Evolutionary conservation across 768 basidiomycete species (phyloP).

Genomic region (Calocera cornea): DNA sequence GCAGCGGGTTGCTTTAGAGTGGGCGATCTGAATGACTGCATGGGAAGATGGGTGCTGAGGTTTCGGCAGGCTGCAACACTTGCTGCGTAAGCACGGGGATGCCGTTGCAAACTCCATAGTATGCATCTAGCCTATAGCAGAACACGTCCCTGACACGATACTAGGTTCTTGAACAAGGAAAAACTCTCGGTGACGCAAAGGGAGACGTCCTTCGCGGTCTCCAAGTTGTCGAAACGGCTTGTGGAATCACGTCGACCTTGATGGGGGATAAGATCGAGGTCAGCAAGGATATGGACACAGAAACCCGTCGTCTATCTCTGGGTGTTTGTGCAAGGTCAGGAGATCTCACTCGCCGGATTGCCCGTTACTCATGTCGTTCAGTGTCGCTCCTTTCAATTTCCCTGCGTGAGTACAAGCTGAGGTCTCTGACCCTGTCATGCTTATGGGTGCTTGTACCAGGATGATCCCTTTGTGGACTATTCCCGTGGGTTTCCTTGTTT

Average conservation of each 20-base stretch:
- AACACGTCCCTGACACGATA: conserved; percentile 12
- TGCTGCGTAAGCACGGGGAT: conserved; percentile 74
- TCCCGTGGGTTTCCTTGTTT: conserved; percentile 19
- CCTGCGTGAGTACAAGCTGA: conserved; percentile 46
- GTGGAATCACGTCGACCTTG: conserved; percentile 69
- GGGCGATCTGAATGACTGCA: conserved; percentile 21
- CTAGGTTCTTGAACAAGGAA: conserved; percentile 68
- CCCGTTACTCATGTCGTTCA: conserved; percentile 20
- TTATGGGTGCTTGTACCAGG: conserved; percentile 3
- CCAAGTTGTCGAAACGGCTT: conserved; percentile 77
- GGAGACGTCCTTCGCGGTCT: conserved; percentile 88
- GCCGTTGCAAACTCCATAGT: conserved; percentile 81
- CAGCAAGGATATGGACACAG: conserved; percentile 87
- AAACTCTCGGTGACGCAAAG: conserved; percentile 86
- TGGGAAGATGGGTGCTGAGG: background rate
- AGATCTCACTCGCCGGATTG: conserved; percentile 3
- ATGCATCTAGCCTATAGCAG: conserved; percentile 3
- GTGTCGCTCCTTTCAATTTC: conserved; percentile 69
- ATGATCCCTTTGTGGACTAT: conserved; percentile 99
- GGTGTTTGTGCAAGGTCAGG: conserved; percentile 54
- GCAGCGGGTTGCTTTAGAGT: conserved; percentile 85
- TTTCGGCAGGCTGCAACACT: conserved; percentile 56
- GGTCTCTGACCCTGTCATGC: background rate
- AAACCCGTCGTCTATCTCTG: conserved; percentile 66
- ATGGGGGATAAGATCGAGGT: conserved; percentile 89